Evolutionary conservation across 441 rosid genomes (phyloP), one percentile per base, ranked within the genome.

Genomic region (Gossypium trilobum): DNA sequence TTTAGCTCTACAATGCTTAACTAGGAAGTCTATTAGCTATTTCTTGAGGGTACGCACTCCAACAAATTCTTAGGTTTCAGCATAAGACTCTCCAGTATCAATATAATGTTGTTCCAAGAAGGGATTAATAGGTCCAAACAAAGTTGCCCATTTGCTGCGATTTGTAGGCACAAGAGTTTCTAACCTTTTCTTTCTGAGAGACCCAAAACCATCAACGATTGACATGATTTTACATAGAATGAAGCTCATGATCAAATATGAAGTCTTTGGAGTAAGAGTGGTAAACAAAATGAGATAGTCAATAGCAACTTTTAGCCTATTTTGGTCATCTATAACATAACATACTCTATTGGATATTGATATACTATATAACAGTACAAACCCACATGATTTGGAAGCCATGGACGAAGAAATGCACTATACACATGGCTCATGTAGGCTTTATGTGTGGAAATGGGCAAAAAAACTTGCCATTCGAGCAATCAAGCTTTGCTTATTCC

Each of bases 71-170:
- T 42, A 10, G 11, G 52, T 42, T 64, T 64, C 0, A 0, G 54
- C 31, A 19, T 64, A 42, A 64, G 52, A 23, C 54, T 64, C 54
- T 20, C 52, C 11, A 10, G 13, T 42, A 11, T 64, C 31, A 11
- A 64, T 20, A 42, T 42, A 64, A 39, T 0, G 0, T 4, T 64
- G 31, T 13, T 42, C 5, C 2, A 42, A 42, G 10, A 64, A 42
- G 9, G 69, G 54, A 64, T 42, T 64, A 64, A 10, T 5, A 64
- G 17, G 29, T 64, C 68, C 54, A 39, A 64, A 39, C 19, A 64
- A 64, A 42, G 54, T 42, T 64, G 31, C 31, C 52, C 69, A 64
- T 64, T 64, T 64, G 54, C 31, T 39, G 11, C 13, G 5, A 64
- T 48, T 17, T 11, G 27, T 14, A 17, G 17, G 68, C 2, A 42